Evolutionary conservation across 2,329 filamentous ascomycete genomes (phyloP), one percentile per base, ranked within the genome.

Genomic region (Ophiostoma perfectum): DNA sequence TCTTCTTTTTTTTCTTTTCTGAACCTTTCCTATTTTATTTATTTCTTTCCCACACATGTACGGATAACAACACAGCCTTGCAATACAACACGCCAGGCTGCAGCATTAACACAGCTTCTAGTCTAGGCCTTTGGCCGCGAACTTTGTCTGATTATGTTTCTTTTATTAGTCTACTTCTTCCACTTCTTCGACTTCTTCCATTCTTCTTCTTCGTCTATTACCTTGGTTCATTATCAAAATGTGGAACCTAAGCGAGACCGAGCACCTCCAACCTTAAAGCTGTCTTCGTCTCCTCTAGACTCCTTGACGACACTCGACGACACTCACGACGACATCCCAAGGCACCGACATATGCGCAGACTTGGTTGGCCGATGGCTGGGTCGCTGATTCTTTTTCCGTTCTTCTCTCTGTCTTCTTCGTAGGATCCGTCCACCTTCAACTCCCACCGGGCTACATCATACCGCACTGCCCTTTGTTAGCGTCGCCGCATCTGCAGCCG

Each of bases 191-290:
- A 7, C 27, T 27, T 47, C 16, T 16, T 12, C 11, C 45, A 18
- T 18, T 55, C 27, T 27, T 27, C n/a, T 27, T 27, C 11, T 52
- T 11, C 4, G 7, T 27, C n/a, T 52, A 52, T 18, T 52, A 7
- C 27, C 49, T 18, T 52, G 8, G 6, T 18, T 18, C 49, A 52
- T 9, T 6, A 7, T 44, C 18, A n/a, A 18, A 27, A 7, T 18
- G 39, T 64, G 62, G 62, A n/a, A 27, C 62, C 62, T 64, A 44
- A 64, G 14, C 62, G 62, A 64, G 14, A 42, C 62, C 62, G 62
- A 64, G 62, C 39, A 18, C 62, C 49, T n/a, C 47, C 49, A 55
- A 55, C 49, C 49, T 27, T 27, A 55, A 52, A 27, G 49, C 18
- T 27, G 3, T 18, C 49, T 3, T 5, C 49, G 9, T 8, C n/a